phyloP scores from a whole-genome alignment of 2,329 filamentous ascomycete species.

The Talaromyces piceae region DNA sequence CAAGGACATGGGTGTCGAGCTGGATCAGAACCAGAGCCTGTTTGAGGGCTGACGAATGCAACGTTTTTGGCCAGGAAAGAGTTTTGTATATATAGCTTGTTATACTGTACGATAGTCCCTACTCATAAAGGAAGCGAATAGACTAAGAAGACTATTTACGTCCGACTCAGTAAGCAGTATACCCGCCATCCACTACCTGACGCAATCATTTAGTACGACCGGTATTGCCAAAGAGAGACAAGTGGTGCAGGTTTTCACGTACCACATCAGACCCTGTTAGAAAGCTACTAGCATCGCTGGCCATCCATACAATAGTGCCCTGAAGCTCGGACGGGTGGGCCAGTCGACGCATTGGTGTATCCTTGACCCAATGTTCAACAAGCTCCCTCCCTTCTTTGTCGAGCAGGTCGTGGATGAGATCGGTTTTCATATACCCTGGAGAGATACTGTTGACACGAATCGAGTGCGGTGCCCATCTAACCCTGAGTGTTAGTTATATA shows the following conservation, averaged over 20 bases:
- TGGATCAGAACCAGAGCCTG: slow-evolving; percentile 63
- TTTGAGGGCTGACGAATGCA: slow-evolving; percentile 63
- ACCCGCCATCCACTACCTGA: background rate
- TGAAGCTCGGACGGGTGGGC: slow-evolving; percentile 32
- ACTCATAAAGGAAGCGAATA: slow-evolving; percentile 5
- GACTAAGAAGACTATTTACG: background rate
- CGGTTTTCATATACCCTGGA: slow-evolving; percentile 29
- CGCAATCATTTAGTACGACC: background rate
- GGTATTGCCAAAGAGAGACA: background rate
- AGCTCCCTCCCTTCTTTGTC: slow-evolving; percentile 31
- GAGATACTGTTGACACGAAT: slow-evolving; percentile 34
- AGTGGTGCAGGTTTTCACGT: background rate
- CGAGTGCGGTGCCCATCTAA: slow-evolving; percentile 25
- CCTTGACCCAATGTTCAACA: slow-evolving; percentile 28
- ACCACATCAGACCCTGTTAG: slow-evolving; percentile 14
- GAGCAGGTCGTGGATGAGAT: slow-evolving; percentile 25
- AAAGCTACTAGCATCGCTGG: slow-evolving; percentile 15
- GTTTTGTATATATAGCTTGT: slow-evolving; percentile 1
- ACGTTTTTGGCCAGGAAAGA: background rate
- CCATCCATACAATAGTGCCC: slow-evolving; percentile 26
- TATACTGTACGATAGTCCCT: slow-evolving; percentile 8
- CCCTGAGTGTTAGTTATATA: background rate
- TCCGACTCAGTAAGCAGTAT: background rate
- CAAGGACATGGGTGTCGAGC: slow-evolving; percentile 82
- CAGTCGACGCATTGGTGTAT: slow-evolving; percentile 31